Conservation (phyloP, 1,284 basidiomycete genomes). For the Pyrrhoderma lamaoense region DNA sequence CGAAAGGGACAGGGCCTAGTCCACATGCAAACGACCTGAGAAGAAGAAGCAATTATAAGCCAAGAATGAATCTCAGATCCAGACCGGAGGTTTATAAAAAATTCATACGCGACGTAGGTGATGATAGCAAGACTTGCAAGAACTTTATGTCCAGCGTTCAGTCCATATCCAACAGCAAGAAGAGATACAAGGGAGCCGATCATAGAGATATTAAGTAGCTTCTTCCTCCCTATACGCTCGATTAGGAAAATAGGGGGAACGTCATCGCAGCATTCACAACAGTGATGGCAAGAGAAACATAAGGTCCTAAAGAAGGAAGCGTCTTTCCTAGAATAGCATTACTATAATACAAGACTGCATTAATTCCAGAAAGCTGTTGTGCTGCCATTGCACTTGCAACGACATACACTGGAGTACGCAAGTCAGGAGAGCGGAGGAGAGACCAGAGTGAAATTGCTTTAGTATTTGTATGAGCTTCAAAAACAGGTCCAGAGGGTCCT, state of each 20-base stretch:
- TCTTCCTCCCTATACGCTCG: constrained; percentile 65
- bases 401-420: constrained; percentile 63
- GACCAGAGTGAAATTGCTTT: constrained; percentile 43
- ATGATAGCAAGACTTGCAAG: constrained; percentile 75
- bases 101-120: constrained; percentile 70
- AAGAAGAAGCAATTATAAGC: not conserved
- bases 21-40: constrained; percentile 74
- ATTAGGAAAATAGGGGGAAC: constrained; percentile 81
- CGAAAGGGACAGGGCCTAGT: constrained; percentile 88
- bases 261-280: constrained; percentile 79
- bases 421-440: constrained; percentile 46
- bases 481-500: not conserved
- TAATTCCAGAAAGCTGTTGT: constrained; percentile 74
- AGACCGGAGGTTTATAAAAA: too few relatives aligned
- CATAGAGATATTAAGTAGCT: constrained; percentile 50
- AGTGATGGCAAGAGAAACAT: constrained; percentile 72
- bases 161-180: constrained; percentile 61
- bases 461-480: constrained; percentile 11
- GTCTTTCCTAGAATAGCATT: constrained; percentile 77
- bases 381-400: constrained; percentile 67
- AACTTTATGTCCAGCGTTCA: constrained; percentile 52
- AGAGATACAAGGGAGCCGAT: constrained; percentile 62
- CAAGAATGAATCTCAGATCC: too few relatives aligned
- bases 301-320: constrained; percentile 70
- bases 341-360: constrained; percentile 83